Conservation (phyloP, 1,284 basidiomycete species). For the Pseudozyma thailandica region DNA sequence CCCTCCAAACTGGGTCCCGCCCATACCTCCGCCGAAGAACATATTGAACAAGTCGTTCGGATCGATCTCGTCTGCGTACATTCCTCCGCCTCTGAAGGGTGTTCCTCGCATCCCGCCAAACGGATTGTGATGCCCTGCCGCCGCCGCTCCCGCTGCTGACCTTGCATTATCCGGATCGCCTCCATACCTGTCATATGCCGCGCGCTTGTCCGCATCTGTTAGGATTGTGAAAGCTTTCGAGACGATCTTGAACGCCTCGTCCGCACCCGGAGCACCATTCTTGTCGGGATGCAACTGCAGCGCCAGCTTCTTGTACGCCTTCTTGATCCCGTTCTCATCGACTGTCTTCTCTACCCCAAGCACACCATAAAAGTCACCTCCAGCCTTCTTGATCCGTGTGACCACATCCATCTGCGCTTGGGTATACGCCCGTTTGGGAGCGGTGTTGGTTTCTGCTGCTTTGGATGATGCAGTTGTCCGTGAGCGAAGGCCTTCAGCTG, state of each 20-base stretch:
- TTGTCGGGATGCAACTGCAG: conserved; percentile 95
- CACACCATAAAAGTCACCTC: conserved; percentile 96
- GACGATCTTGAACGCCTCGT: conserved; percentile 99
- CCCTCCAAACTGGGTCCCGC: conserved; percentile 50
- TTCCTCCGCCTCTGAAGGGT: conserved; percentile 36
- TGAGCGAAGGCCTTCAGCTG: conserved; percentile 69
- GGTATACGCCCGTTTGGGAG: conserved; percentile 82
- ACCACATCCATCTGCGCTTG: conserved; percentile 86
- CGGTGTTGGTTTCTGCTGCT: conserved; percentile 62
- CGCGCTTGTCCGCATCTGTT: conserved; percentile 90
- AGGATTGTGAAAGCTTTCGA: conserved; percentile 97
- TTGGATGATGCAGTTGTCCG: conserved; percentile 66
- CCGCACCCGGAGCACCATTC: conserved; percentile 95
- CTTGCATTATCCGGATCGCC: conserved; percentile 85
- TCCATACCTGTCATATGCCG: conserved; percentile 85
- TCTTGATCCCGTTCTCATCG: conserved; percentile 81
- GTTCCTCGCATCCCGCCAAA: conserved; percentile 43
- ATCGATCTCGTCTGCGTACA: conserved; percentile 79
- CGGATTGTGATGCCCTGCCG: conserved; percentile 32
- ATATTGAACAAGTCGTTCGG: conserved; percentile 98
- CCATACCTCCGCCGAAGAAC: conserved; percentile 88
- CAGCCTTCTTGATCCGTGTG: conserved; percentile 80
- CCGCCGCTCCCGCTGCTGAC: conserved; percentile 73
- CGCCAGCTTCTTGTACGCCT: conserved; percentile 97
- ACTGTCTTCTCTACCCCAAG: conserved; percentile 85